Evolutionary conservation across 805 yeast genomes (phyloP), one percentile per base, ranked within the genome.

Genomic region (Candida tallmaniae): DNA sequence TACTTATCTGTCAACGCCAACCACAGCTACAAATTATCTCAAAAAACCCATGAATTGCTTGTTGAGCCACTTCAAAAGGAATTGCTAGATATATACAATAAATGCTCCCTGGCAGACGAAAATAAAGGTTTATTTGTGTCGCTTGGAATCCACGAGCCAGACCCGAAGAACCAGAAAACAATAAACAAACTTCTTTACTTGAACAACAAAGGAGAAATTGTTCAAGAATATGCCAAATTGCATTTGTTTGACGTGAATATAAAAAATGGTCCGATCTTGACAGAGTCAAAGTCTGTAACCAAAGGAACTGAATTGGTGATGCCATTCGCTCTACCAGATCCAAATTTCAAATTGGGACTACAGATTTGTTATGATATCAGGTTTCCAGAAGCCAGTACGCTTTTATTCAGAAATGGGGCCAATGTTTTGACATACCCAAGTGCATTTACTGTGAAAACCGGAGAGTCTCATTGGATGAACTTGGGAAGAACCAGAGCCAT

Each of bases 361-460:
- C 83, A 77, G 2, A 83, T 85, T 22, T 90, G 96, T 57, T 88
- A 85, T 57, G 97, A 86, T 58, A 76, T 87, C 22, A 65, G 97
- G 42, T 86, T 87, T 52, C 95, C 96, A 0, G 96, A 88, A 52
- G 60, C 84, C 31, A 79, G 93, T 1, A 48, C 82, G 23, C 58
- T 79, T 26, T 58, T 84, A 23, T 62, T 95, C 33, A 52, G 74
- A 7, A 47, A 61, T 34, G 95, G 96, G 3, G 95, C 96, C 1
- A 72, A 85, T 38, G 63, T 90, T 15, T 47, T 90, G 25, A 74
- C 90, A 2, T 90, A 67, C 48, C 97, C 98, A 0, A 81, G 94
- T 17, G 97, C 97, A 0, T 93, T 94, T 68, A 93, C 96, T 0
- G 74, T 83, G 52, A 78, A 80, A 43, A 90, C 97, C 0, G 98